These are phyloP conservation scores for Peronospora belbahrii DNA, from an alignment of 352 stramenopile genomes.

Conservation along the genomic window DNA sequence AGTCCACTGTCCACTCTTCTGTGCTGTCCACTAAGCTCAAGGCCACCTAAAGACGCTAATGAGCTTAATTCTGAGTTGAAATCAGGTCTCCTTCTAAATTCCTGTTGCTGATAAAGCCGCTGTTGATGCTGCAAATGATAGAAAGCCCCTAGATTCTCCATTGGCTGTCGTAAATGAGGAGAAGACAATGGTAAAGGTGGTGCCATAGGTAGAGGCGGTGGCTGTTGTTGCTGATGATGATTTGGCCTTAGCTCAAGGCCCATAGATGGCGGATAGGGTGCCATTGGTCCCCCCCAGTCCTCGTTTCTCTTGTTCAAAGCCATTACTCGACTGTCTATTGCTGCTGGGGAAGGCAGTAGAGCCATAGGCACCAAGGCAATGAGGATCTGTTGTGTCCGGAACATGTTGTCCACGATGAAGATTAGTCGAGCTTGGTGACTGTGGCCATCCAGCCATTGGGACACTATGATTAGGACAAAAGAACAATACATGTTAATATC, in stretches of 20 bases:
- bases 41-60: constrained; percentile 15
- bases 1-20: constrained; percentile 16
- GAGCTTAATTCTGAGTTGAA: constrained; percentile 10
- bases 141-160: constrained; percentile 9
- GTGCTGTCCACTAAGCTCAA: constrained; percentile 10
- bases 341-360: constrained; percentile 12
- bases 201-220: constrained; percentile 5
- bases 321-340: constrained; percentile 5
- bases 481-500: constrained; percentile 5
- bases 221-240: constrained; percentile 9
- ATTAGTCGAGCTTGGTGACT: constrained; percentile 22
- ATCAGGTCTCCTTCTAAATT: constrained; percentile 5
- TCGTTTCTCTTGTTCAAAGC: constrained; percentile 15
- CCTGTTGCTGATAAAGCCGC: constrained; percentile 32
- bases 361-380: constrained; percentile 11
- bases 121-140: constrained; percentile 41
- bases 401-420: constrained; percentile 9
- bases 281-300: constrained; percentile 8
- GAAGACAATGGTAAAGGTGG: constrained; percentile 20
- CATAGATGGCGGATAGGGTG: constrained; percentile 2
- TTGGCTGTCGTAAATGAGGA: constrained; percentile 4
- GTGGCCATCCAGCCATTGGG: constrained; percentile 26
- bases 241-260: constrained; percentile 6
- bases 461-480: constrained; percentile 20
- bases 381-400: constrained; percentile 16